A percentile compares a stretch with the other conserved stretches of the same genome.
Evolutionary conservation across 129 eudicot genomes (phyloP).

Genomic region (Chrysanthemum seticuspe): DNA sequence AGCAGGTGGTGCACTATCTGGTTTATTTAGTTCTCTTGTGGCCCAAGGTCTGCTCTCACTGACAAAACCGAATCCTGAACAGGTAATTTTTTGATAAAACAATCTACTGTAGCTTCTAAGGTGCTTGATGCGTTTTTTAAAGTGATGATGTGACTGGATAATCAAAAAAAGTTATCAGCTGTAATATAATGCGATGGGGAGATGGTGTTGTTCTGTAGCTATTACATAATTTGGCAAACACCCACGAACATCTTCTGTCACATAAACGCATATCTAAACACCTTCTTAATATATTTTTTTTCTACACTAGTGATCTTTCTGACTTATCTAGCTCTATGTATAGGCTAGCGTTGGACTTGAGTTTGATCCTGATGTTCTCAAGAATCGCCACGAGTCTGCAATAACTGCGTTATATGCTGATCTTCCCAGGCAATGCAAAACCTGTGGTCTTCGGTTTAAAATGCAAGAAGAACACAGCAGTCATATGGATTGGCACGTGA

Average conservation of each 20-base stretch:
- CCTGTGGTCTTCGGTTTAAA: constrained; percentile 90
- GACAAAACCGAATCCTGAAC: constrained; percentile 46
- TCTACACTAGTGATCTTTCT: constrained; percentile 9
- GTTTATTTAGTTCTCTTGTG: constrained; percentile 65
- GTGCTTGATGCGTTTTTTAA: too few relatives aligned
- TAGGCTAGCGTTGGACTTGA: constrained; percentile 84
- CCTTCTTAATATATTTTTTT: background rate
- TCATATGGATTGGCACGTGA: constrained; percentile 99
- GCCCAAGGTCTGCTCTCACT: constrained; percentile 82
- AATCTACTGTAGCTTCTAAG: background rate
- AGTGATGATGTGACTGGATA: too few relatives aligned
- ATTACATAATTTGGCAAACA: too few relatives aligned
- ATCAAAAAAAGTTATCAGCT: too few relatives aligned
- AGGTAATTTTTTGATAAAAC: constrained; percentile 42
- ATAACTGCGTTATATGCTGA: constrained; percentile 66
- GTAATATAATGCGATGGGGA: too few relatives aligned
- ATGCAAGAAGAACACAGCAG: constrained; percentile 87
- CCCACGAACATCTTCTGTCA: too few relatives aligned
- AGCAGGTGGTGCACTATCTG: constrained; percentile 53
- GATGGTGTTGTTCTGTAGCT: too few relatives aligned
- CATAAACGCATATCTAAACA: background rate
- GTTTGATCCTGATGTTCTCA: constrained; percentile 75
- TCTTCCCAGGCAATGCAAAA: constrained; percentile 89
- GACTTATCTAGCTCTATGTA: constrained; percentile 15
- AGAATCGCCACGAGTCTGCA: constrained; percentile 78